Percentiles rank a stretch among this genome's conserved stretches.
Evolutionary conservation across 1,284 basidiomycete genomes (phyloP).

Genomic region (Polyporus tsugae): DNA sequence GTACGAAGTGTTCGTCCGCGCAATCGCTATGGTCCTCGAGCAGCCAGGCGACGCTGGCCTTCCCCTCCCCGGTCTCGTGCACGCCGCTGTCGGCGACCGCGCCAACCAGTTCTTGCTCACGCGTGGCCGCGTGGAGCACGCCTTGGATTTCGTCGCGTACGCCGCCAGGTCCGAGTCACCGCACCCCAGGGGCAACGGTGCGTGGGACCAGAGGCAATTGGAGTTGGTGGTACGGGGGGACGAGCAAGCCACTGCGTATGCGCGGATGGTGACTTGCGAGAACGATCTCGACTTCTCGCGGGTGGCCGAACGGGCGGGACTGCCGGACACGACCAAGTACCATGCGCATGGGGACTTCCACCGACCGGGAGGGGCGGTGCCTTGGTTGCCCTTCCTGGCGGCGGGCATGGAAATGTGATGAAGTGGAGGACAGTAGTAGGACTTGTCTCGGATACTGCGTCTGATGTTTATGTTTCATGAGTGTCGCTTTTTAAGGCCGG

Average conservation of each 20-base stretch:
- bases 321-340: not conserved
- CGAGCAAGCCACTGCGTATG: not conserved
- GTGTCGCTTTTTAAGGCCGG: not conserved
- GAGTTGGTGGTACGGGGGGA: not conserved
- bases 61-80: not conserved
- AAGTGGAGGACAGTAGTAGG: not conserved
- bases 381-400: not conserved
- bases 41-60: not conserved
- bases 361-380: not conserved
- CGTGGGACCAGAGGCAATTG: not conserved
- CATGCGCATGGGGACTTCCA: not conserved
- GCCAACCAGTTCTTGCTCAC: not conserved
- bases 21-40: slow-evolving; percentile 4
- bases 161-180: not conserved
- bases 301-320: not conserved
- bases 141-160: not conserved
- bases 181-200: not conserved
- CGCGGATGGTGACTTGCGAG: not conserved
- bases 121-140: not conserved
- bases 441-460: too few relatives aligned
- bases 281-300: not conserved
- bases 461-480: not conserved
- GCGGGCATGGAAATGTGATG: not conserved
- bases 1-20: slow-evolving; percentile 9
- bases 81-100: not conserved